Evolutionary conservation across 1,284 basidiomycete species (phyloP).

Genomic region (Cutaneotrichosporon mucoides): DNA sequence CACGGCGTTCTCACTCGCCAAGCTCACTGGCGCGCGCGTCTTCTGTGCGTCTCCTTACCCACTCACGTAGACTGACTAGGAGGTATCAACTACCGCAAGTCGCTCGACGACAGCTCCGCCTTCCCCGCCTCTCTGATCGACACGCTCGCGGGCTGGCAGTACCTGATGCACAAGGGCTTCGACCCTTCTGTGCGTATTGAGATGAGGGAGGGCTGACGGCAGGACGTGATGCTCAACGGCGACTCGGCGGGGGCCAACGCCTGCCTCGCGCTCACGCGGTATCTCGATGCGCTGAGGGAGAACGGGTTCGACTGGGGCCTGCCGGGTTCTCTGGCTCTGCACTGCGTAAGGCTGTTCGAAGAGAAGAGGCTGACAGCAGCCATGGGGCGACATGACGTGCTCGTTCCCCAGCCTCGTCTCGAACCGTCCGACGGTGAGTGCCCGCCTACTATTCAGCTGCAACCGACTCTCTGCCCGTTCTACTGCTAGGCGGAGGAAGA

Average conservation of each 20-base stretch:
- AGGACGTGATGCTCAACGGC: conserved; percentile 18
- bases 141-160: conserved; percentile 13
- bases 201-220: not conserved
- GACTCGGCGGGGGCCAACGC: conserved; percentile 13
- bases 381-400: conserved; percentile 14
- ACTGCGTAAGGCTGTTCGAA: not conserved
- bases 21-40: conserved; percentile 3
- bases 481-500: no score
- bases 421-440: conserved; percentile 14
- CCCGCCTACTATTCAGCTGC: no score
- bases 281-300: conserved; percentile 14
- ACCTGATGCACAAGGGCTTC: conserved; percentile 11
- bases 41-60: conserved; percentile 1
- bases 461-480: no score
- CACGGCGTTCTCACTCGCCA: conserved; percentile 5
- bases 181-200: conserved; percentile 6
- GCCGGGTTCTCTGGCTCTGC: conserved; percentile 1
- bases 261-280: conserved; percentile 13
- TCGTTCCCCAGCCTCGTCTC: conserved; percentile 10
- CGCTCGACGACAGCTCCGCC: conserved; percentile 5
- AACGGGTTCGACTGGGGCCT: conserved; percentile 8
- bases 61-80: not conserved
- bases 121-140: conserved; percentile 15
- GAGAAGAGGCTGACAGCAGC: conserved; percentile 2
- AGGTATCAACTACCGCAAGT: conserved; percentile 21